A percentile compares a stretch with the other conserved stretches of the same genome.
These are phyloP conservation scores for Solanum tarapatanum DNA, from an alignment of 257 asterid genomes.

Conservation along the genomic window DNA sequence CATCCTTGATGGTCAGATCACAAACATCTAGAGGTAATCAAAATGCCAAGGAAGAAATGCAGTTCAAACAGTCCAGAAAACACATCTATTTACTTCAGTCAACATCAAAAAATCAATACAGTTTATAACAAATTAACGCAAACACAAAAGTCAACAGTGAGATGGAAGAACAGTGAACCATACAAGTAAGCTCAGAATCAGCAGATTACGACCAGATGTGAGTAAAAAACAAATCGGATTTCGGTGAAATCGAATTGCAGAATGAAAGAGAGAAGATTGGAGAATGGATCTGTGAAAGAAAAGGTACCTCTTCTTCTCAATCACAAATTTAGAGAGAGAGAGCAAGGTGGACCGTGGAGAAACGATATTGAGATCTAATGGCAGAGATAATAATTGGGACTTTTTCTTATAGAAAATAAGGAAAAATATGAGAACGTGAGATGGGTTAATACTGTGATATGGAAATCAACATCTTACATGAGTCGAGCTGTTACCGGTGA, in stretches of 20 bases:
- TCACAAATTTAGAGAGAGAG: neutral
- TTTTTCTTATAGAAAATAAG: neutral
- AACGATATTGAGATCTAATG: slow-evolving; percentile 4
- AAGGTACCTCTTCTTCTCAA: neutral
- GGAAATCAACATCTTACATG: neutral
- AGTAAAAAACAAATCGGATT: neutral
- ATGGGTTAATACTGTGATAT: neutral
- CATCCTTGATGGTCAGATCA: neutral
- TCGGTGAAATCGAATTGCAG: neutral
- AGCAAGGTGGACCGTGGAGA: slow-evolving; percentile 3
- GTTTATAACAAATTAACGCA: neutral
- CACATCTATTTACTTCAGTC: neutral
- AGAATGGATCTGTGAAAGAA: neutral
- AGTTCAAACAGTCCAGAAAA: neutral
- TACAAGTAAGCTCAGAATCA: neutral
- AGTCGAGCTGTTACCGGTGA: neutral
- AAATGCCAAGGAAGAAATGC: neutral
- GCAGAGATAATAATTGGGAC: neutral
- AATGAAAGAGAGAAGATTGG: neutral
- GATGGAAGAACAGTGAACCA: neutral
- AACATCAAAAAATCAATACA: neutral
- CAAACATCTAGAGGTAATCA: neutral
- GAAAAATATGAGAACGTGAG: neutral
- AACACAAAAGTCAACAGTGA: neutral
- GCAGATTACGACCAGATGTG: neutral